phyloP scores from a whole-genome alignment of 352 stramenopile species.

The Phytophthora citrophthora region DNA sequence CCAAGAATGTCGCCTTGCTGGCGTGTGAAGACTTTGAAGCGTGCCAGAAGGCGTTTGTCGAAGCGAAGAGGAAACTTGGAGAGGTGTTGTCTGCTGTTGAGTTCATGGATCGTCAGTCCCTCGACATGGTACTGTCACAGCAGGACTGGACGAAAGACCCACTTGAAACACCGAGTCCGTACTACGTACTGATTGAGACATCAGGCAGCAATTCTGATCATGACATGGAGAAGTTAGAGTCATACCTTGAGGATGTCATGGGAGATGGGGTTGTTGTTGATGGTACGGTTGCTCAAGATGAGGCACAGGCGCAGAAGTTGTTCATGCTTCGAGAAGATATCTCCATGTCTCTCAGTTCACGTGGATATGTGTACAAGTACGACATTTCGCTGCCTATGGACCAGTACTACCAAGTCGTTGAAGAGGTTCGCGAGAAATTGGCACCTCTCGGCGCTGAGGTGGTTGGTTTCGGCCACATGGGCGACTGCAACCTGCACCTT shows the following conservation, averaged over 20 bases:
- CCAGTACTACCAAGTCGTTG: constrained; percentile 92
- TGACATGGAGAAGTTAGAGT: constrained; percentile 93
- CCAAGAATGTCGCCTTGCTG: constrained; percentile 91
- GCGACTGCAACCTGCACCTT: constrained; percentile 97
- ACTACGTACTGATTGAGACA: constrained; percentile 97
- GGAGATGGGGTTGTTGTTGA: constrained; percentile 81
- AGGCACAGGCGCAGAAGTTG: constrained; percentile 89
- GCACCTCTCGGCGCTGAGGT: constrained; percentile 54
- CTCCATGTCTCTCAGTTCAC: constrained; percentile 83
- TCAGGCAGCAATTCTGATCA: constrained; percentile 91
- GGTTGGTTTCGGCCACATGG: constrained; percentile 94
- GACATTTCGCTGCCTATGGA: constrained; percentile 94
- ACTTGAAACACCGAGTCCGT: constrained; percentile 69
- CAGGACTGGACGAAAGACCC: constrained; percentile 78
- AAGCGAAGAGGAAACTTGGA: constrained; percentile 89
- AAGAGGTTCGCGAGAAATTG: constrained; percentile 77
- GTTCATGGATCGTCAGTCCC: constrained; percentile 93
- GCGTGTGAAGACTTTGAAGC: constrained; percentile 90
- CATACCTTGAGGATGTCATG: constrained; percentile 83
- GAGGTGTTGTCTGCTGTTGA: constrained; percentile 97
- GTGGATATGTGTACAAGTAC: constrained; percentile 98
- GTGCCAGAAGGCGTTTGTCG: constrained; percentile 80
- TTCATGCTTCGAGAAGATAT: constrained; percentile 96
- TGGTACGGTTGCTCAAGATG: constrained; percentile 94
- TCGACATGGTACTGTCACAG: constrained; percentile 88